Conservation (phyloP, 106 monocot genomes). For the Allium fistulosum region DNA sequence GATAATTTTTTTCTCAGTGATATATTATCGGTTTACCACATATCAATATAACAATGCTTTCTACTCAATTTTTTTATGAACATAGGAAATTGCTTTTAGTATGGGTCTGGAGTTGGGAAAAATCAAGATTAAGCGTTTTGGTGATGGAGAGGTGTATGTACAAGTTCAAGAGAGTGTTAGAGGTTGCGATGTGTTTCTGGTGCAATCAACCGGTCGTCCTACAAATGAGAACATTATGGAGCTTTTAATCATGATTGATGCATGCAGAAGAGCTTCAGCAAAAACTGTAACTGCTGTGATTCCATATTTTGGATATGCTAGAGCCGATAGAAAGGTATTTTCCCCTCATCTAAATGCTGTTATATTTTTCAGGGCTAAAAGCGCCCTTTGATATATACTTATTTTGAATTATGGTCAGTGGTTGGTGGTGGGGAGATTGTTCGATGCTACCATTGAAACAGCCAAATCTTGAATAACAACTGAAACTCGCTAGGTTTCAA, state of each 20-base stretch:
- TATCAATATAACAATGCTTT: neutral
- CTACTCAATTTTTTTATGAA: neutral
- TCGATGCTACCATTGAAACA: no score
- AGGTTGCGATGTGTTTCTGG: conserved; percentile 80
- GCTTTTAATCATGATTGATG: conserved; percentile 87
- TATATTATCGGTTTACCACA: neutral
- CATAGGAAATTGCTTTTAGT: conserved; percentile 13
- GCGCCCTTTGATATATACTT: no score
- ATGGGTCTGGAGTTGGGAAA: conserved; percentile 76
- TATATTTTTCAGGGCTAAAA: no score
- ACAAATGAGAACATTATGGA: conserved; percentile 95
- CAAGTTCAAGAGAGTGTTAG: conserved; percentile 86
- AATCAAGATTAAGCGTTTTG: conserved; percentile 78
- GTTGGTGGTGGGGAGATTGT: no score
- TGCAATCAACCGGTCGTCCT: conserved; percentile 74
- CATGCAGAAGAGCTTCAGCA: conserved; percentile 82
- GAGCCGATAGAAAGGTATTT: conserved; percentile 79
- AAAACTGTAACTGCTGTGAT: conserved; percentile 83
- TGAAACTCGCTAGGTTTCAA: no score
- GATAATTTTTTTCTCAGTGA: no score
- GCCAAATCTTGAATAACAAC: no score
- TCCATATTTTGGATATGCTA: conserved; percentile 91
- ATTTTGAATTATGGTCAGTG: no score
- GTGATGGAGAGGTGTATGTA: conserved; percentile 87
- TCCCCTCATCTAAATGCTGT: neutral